Evolutionary conservation across 2,329 filamentous ascomycete species (phyloP).

Genomic region (Colletotrichum sp.): DNA sequence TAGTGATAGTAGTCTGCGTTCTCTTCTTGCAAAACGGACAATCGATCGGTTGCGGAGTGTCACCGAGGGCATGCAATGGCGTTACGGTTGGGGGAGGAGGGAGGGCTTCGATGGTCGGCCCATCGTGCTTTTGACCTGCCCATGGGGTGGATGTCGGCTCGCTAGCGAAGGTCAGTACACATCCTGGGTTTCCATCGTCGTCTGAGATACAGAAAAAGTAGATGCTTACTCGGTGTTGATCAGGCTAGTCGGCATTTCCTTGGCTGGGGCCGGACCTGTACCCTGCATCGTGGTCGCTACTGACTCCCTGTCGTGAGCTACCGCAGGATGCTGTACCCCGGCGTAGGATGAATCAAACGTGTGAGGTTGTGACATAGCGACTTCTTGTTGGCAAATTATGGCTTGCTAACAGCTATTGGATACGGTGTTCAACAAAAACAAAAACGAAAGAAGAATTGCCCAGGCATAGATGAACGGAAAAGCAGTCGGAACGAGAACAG

Average conservation of each 20-base stretch:
- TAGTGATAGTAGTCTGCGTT: conserved; percentile 25
- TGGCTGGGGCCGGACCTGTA: neutral
- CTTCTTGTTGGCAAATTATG: neutral
- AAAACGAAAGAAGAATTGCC: neutral
- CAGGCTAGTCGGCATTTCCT: neutral
- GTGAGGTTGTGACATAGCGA: neutral
- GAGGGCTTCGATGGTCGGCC: neutral
- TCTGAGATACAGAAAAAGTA: neutral
- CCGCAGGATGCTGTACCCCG: neutral
- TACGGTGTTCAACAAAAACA: neutral
- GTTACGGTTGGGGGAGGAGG: neutral
- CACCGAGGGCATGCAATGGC: conserved; percentile 28
- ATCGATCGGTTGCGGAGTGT: conserved; percentile 31
- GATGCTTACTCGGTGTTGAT: neutral
- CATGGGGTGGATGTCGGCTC: neutral
- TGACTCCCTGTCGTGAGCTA: neutral
- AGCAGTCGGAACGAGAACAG: neutral
- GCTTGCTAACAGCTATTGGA: neutral
- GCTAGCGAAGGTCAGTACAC: neutral
- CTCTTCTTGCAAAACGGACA: conserved; percentile 33
- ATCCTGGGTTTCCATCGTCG: neutral
- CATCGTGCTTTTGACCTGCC: neutral
- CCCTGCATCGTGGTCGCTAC: neutral
- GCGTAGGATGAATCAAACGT: neutral
- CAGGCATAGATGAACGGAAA: neutral